Percentiles rank a stretch among this genome's conserved stretches.
phyloP scores from a whole-genome alignment of 2,329 filamentous ascomycete genomes.

The Talaromyces funiculosus region DNA sequence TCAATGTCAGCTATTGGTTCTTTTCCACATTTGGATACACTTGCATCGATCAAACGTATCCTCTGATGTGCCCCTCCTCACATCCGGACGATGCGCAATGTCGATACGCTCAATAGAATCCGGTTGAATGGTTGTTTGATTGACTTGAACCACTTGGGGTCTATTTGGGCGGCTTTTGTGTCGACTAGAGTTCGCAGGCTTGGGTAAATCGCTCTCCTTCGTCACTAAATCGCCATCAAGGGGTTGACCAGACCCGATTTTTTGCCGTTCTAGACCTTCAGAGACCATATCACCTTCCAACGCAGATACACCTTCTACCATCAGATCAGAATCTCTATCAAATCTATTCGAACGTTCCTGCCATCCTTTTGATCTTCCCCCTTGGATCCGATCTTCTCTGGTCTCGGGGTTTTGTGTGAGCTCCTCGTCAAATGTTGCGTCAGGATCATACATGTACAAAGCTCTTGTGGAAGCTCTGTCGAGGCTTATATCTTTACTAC shows the following conservation, averaged over 20 bases:
- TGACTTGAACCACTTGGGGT: background rate
- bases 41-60: background rate
- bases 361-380: background rate
- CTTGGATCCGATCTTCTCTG: background rate
- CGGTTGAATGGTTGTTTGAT: background rate
- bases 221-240: background rate
- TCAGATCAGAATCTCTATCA: background rate
- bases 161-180: background rate
- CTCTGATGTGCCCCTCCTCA: background rate
- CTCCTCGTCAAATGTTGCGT: background rate
- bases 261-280: background rate
- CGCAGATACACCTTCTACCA: background rate
- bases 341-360: background rate
- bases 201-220: background rate
- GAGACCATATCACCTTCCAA: background rate
- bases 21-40: background rate
- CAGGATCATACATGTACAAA: too few species aligned
- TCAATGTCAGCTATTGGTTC: background rate
- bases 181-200: background rate
- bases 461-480: too few species aligned
- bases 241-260: background rate
- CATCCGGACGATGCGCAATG: background rate
- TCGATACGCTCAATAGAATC: background rate
- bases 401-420: background rate
- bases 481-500: too few species aligned